Conservation (phyloP, 108 stramenopile genomes). For the Phaeodactylum tricornutum region DNA sequence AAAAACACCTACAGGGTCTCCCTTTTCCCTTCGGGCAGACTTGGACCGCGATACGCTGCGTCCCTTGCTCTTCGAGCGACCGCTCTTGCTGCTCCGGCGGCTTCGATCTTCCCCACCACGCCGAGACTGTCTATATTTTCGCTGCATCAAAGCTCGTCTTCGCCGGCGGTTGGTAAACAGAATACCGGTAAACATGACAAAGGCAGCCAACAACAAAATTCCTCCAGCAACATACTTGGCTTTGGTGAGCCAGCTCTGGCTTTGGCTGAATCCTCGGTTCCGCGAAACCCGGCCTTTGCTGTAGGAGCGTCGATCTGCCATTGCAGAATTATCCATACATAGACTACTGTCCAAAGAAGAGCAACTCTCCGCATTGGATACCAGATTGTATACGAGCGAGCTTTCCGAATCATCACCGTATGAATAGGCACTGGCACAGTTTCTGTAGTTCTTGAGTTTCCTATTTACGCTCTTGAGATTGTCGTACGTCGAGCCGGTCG, state of each 20-base stretch:
- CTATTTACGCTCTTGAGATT: constrained; percentile 44
- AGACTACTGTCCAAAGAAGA: constrained; percentile 35
- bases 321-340: constrained; percentile 29
- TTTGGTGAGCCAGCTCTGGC: constrained; percentile 57
- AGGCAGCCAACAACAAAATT: constrained; percentile 53
- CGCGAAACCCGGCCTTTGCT: constrained; percentile 9
- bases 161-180: constrained; percentile 77
- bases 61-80: too few relatives aligned
- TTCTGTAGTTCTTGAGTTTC: constrained; percentile 38
- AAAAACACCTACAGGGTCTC: too few relatives aligned
- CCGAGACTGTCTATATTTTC: constrained; percentile 64
- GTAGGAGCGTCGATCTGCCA: constrained; percentile 5
- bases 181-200: constrained; percentile 86
- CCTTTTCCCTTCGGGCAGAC: too few relatives aligned
- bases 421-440: constrained; percentile 10
- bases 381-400: constrained; percentile 36
- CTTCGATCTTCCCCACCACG: constrained; percentile 6
- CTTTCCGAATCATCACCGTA: constrained; percentile 22
- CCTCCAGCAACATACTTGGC: constrained; percentile 79
- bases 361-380: constrained; percentile 48
- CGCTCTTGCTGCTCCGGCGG: constrained; percentile 4
- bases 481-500: constrained; percentile 43
- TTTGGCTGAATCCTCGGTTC: constrained; percentile 1
- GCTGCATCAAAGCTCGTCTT: constrained; percentile 81
- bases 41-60: too few relatives aligned